Conservation (phyloP, 208 protist species). For the Trypanosoma lewisi region DNA sequence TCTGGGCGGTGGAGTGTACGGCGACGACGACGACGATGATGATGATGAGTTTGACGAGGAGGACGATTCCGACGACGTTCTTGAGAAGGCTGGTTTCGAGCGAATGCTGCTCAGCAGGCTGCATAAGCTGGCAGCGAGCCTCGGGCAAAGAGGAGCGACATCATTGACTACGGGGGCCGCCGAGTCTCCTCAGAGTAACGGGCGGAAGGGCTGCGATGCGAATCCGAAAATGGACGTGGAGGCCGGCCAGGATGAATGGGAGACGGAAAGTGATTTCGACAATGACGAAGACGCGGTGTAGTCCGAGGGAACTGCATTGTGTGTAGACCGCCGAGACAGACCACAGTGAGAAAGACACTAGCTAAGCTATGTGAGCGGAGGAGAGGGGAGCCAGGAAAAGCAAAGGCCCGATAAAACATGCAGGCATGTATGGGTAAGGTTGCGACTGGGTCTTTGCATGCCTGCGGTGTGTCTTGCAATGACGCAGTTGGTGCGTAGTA, state of each 20-base stretch:
- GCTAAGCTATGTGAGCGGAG: background rate
- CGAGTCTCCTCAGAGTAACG: background rate
- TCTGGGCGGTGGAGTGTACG: slow-evolving; percentile 11
- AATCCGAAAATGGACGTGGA: background rate
- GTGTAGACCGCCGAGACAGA: no score
- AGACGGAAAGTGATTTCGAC: slow-evolving; percentile 12
- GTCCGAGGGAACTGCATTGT: no score
- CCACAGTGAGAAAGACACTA: no score
- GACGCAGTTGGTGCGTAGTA: background rate
- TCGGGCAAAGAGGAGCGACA: background rate
- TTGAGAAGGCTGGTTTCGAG: slow-evolving; percentile 26
- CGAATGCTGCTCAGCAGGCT: slow-evolving; percentile 29
- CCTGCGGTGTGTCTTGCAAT: background rate
- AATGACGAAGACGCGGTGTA: slow-evolving; percentile 1
- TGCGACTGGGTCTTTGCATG: no score
- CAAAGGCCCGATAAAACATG: no score
- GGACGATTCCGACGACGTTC: slow-evolving; percentile 13
- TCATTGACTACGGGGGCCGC: background rate
- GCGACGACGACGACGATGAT: slow-evolving; percentile 3
- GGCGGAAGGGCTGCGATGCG: background rate
- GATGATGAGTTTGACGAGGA: slow-evolving; percentile 24
- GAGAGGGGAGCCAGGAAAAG: background rate
- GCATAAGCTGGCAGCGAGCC: slow-evolving; percentile 11
- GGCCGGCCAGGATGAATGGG: slow-evolving; percentile 18
- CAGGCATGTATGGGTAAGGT: no score